phyloP scores from a whole-genome alignment of 805 yeast genomes.

The Saccharomycopsis schoenii region DNA sequence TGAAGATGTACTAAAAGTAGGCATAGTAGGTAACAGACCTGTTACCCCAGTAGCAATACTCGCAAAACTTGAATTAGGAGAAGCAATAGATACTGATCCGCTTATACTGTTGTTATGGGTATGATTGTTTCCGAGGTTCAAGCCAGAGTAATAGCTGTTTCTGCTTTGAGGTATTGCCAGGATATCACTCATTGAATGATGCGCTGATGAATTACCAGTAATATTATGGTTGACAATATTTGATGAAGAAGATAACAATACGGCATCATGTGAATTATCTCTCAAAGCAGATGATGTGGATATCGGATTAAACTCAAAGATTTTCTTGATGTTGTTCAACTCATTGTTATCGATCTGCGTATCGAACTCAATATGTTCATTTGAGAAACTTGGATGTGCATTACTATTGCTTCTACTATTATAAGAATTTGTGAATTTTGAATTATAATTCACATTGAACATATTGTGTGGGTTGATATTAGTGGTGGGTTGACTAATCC shows the following conservation, averaged over 20 bases:
- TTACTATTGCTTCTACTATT: background rate
- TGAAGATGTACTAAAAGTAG: background rate
- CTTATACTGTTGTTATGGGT: background rate
- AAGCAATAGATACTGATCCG: background rate
- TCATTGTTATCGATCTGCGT: background rate
- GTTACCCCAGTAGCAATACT: background rate
- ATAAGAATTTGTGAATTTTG: background rate
- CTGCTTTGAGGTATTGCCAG: background rate
- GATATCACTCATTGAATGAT: background rate
- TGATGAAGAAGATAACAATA: background rate
- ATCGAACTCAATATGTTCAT: background rate
- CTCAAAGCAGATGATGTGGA: background rate
- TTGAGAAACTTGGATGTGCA: background rate
- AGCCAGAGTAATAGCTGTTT: background rate
- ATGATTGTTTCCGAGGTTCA: background rate
- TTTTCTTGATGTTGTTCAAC: constrained; percentile 9
- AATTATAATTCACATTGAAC: background rate
- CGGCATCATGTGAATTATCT: background rate
- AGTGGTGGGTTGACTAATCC: background rate
- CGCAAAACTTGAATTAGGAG: background rate
- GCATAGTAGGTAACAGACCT: background rate
- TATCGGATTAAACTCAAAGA: constrained; percentile 9
- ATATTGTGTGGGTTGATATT: background rate
- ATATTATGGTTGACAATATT: background rate
- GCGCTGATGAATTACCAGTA: background rate